A percentile compares a stretch with the other conserved stretches of the same genome.
Evolutionary conservation across 1,284 basidiomycete species (phyloP).

Genomic region (Pseudozyma thailandica): DNA sequence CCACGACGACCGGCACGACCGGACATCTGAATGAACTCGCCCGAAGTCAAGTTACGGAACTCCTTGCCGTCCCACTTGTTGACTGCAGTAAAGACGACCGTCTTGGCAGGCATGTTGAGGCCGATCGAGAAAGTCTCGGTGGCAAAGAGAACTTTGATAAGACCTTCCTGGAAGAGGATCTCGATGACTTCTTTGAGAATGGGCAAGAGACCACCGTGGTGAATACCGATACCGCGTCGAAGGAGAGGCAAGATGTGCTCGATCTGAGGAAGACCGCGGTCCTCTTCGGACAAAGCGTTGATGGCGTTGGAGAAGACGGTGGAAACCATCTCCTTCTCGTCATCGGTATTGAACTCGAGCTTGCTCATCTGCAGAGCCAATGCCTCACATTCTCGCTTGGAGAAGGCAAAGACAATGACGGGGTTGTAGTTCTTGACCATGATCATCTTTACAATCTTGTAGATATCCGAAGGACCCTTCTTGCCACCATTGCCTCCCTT

Average conservation of each 20-base stretch:
- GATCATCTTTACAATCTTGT: constrained; percentile 98
- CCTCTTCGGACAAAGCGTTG: constrained; percentile 85
- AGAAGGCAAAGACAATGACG: constrained; percentile 98
- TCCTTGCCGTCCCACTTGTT: constrained; percentile 96
- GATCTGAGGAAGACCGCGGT: constrained; percentile 92
- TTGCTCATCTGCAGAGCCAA: constrained; percentile 92
- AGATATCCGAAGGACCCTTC: constrained; percentile 98
- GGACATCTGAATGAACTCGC: constrained; percentile 79
- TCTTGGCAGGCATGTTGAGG: constrained; percentile 99
- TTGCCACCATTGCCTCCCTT: constrained; percentile 88
- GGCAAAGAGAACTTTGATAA: constrained; percentile 98
- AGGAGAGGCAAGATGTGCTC: constrained; percentile 90
- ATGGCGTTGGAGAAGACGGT: constrained; percentile 96
- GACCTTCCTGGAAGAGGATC: constrained; percentile 98
- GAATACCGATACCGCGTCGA: constrained; percentile 95
- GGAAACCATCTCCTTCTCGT: constrained; percentile 87
- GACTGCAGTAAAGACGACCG: constrained; percentile 95
- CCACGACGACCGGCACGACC: constrained; percentile 97
- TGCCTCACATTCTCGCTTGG: constrained; percentile 95
- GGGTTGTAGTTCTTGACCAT: constrained; percentile 98
- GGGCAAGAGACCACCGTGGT: constrained; percentile 96
- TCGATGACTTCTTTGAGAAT: constrained; percentile 99
- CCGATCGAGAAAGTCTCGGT: constrained; percentile 99
- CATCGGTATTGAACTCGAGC: constrained; percentile 92
- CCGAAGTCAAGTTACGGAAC: constrained; percentile 80